phyloP scores from a whole-genome alignment of 805 yeast species.

The Lipomyces mesembrius region DNA sequence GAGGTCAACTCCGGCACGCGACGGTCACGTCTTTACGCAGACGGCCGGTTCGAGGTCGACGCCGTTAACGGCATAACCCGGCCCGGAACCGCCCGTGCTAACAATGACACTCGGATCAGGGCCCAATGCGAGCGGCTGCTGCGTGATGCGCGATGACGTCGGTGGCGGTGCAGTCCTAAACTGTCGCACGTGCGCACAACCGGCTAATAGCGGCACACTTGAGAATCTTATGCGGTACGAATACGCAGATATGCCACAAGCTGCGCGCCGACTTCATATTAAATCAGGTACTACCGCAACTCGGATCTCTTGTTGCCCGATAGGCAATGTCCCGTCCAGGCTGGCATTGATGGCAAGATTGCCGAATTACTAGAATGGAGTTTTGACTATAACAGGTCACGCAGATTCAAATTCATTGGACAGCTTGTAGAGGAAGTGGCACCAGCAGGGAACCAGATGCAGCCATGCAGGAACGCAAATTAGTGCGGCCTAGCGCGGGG shows the following conservation, averaged over 20 bases:
- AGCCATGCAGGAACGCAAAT: background rate
- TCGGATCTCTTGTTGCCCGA: no score
- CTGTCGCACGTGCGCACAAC: background rate
- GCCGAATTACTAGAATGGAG: background rate
- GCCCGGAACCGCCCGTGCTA: background rate
- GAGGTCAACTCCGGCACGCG: slow-evolving; percentile 12
- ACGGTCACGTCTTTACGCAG: slow-evolving; percentile 14
- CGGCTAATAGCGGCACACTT: background rate
- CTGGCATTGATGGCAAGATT: no score
- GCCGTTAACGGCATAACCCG: background rate
- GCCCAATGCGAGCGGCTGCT: slow-evolving; percentile 6
- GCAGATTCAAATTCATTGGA: background rate
- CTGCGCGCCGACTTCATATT: background rate
- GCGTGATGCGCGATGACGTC: slow-evolving; percentile 10
- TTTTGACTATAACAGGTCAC: background rate
- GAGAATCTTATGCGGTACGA: background rate
- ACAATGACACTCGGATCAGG: background rate
- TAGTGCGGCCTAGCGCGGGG: background rate
- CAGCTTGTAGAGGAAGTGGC: background rate
- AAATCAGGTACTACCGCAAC: background rate
- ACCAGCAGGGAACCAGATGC: background rate
- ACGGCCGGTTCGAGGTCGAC: slow-evolving; percentile 15
- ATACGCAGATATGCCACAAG: background rate
- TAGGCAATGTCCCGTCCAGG: no score
- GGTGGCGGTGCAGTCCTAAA: background rate